phyloP scores from a whole-genome alignment of 495 filamentous ascomycete genomes.

The Penicillium simplicissimum region DNA sequence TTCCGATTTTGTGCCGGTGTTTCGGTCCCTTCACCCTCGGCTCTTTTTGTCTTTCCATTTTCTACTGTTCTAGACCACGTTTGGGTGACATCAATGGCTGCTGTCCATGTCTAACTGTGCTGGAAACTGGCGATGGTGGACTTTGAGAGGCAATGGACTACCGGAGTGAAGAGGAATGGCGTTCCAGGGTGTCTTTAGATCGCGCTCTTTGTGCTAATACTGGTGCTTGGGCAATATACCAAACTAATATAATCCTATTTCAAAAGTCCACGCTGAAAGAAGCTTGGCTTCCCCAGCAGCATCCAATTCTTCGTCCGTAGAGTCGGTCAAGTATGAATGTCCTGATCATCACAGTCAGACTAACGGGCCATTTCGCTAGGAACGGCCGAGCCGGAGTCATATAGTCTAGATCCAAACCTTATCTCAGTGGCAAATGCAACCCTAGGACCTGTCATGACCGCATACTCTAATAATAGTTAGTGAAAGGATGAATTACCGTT shows the following conservation, averaged over 20 bases:
- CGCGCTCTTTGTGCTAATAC: slow-evolving; percentile 11
- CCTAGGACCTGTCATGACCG: slow-evolving; percentile 1
- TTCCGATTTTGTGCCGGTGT: slow-evolving; percentile 11
- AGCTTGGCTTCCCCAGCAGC: too few species aligned
- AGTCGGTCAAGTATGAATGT: not conserved
- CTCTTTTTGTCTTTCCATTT: not conserved
- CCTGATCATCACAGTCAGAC: not conserved
- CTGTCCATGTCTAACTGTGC: slow-evolving; percentile 14
- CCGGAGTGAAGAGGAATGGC: slow-evolving; percentile 9
- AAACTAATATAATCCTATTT: slow-evolving; percentile 21
- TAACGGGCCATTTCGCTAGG: not conserved
- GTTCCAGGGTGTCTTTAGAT: slow-evolving; percentile 18
- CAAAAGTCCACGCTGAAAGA: slow-evolving; percentile 2
- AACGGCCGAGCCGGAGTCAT: slow-evolving; percentile 2
- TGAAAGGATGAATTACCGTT: not conserved
- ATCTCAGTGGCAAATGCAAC: slow-evolving; percentile 21
- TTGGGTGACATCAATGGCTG: slow-evolving; percentile 14
- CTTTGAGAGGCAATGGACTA: slow-evolving; percentile 1
- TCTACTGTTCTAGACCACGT: not conserved
- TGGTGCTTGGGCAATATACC: slow-evolving; percentile 13
- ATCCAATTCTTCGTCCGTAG: too few species aligned
- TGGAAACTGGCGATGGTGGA: not conserved
- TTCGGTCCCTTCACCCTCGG: slow-evolving; percentile 10
- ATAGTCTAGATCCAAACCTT: slow-evolving; percentile 15
- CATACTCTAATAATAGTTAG: slow-evolving; percentile 15